phyloP scores from a whole-genome alignment of 2,329 filamentous ascomycete species.

The Fusarium fracticaudum region DNA sequence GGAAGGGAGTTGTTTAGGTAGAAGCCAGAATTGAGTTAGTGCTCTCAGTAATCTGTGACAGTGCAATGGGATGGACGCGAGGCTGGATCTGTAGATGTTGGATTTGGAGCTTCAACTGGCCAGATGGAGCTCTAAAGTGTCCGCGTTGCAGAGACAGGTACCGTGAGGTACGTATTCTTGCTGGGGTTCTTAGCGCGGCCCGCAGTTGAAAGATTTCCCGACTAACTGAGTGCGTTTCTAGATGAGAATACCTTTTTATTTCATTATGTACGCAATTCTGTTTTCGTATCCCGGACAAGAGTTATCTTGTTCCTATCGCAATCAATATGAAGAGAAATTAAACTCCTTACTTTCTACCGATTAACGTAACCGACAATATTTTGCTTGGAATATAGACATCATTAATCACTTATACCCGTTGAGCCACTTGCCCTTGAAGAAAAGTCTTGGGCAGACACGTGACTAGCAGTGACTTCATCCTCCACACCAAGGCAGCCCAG shows the following conservation, averaged over 20 bases:
- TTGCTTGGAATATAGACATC: neutral
- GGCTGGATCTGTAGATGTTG: constrained; percentile 24
- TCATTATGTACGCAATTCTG: neutral
- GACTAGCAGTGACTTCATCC: constrained; percentile 44
- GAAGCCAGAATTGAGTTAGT: neutral
- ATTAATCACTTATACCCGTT: neutral
- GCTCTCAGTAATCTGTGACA: neutral
- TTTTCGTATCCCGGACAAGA: neutral
- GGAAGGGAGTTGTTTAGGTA: neutral
- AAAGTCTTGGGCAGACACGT: constrained; percentile 38
- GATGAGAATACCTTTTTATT: neutral
- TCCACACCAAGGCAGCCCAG: constrained; percentile 39
- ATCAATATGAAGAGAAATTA: neutral
- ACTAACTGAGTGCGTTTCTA: neutral
- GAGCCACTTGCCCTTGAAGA: constrained; percentile 6
- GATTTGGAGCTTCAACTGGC: constrained; percentile 39
- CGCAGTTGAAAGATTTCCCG: constrained; percentile 16
- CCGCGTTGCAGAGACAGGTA: constrained; percentile 5
- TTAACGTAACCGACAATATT: neutral
- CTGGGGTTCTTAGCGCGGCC: constrained; percentile 15
- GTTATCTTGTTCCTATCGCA: neutral
- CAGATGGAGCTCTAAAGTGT: constrained; percentile 42
- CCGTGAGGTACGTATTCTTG: constrained; percentile 32
- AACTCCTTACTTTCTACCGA: neutral
- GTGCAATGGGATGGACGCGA: neutral